phyloP scores from a whole-genome alignment of 345 rosid species.

The Passiflora organensis region DNA sequence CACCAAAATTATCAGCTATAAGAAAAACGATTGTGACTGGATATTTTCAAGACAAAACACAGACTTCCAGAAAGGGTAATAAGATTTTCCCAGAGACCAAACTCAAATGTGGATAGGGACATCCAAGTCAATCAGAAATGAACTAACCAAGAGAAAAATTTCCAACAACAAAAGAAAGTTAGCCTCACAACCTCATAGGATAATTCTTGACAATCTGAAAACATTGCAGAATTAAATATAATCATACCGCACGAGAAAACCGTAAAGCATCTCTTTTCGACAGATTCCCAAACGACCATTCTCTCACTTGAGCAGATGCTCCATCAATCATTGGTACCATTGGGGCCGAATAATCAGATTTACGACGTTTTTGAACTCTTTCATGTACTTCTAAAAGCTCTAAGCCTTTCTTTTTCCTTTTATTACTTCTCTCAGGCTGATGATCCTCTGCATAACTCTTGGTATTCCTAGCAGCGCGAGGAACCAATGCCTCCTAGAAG shows the following conservation, averaged over 20 bases:
- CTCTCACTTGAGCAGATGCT: constrained; percentile 91
- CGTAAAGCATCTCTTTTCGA: constrained; percentile 94
- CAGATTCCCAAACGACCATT: constrained; percentile 93
- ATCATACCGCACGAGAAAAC: constrained; percentile 83
- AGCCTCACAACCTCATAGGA: too few relatives aligned
- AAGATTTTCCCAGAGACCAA: too few relatives aligned
- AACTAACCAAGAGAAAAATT: too few relatives aligned
- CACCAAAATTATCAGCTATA: too few relatives aligned
- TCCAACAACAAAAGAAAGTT: not conserved
- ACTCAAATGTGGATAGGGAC: too few relatives aligned
- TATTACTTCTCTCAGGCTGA: constrained; percentile 64
- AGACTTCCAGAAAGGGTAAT: too few relatives aligned
- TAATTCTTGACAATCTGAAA: not conserved
- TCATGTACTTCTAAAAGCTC: constrained; percentile 61
- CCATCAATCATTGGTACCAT: constrained; percentile 78
- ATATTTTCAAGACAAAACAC: too few relatives aligned
- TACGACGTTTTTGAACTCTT: constrained; percentile 75
- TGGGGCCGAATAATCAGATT: constrained; percentile 60
- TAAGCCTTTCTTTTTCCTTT: constrained; percentile 83
- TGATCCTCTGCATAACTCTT: constrained; percentile 90
- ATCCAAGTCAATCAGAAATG: too few relatives aligned
- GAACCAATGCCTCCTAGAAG: constrained; percentile 78
- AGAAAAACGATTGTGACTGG: not conserved
- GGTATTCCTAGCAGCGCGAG: constrained; percentile 90
- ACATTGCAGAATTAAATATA: not conserved